phyloP scores from a whole-genome alignment of 208 protist genomes.

The Acanthamoeba healyi region DNA sequence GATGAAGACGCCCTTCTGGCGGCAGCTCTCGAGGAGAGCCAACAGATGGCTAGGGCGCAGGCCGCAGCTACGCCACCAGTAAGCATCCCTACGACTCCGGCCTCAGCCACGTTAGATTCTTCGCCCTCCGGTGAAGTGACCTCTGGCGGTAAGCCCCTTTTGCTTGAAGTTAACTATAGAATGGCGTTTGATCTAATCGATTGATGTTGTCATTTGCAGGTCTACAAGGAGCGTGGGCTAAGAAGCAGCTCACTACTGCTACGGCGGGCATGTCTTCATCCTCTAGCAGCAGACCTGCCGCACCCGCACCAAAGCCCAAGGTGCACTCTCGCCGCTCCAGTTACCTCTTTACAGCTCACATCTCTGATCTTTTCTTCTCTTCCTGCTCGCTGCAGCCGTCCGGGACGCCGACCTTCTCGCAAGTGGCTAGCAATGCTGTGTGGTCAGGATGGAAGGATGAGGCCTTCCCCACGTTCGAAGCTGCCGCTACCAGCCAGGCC shows the following conservation, averaged over 20 bases:
- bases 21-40: not conserved
- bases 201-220: not conserved
- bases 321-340: too few relatives aligned
- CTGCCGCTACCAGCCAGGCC: not conserved
- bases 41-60: not conserved
- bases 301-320: not conserved
- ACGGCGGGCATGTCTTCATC: not conserved
- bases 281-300: not conserved
- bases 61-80: not conserved
- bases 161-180: too few relatives aligned
- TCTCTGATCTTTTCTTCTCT: too few relatives aligned
- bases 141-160: not conserved
- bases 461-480: conserved; percentile 15
- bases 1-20: not conserved
- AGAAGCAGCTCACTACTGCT: not conserved
- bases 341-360: not conserved
- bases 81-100: not conserved
- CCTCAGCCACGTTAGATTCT: not conserved
- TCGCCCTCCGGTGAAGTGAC: not conserved
- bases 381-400: not conserved
- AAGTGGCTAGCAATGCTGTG: not conserved
- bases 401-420: not conserved
- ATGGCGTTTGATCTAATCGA: too few relatives aligned
- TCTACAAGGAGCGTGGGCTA: conserved; percentile 19
- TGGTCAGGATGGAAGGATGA: conserved; percentile 41